Evolutionary conservation across 192 early-diverging fungal species (phyloP).

Genomic region (Coemansia sp.): DNA sequence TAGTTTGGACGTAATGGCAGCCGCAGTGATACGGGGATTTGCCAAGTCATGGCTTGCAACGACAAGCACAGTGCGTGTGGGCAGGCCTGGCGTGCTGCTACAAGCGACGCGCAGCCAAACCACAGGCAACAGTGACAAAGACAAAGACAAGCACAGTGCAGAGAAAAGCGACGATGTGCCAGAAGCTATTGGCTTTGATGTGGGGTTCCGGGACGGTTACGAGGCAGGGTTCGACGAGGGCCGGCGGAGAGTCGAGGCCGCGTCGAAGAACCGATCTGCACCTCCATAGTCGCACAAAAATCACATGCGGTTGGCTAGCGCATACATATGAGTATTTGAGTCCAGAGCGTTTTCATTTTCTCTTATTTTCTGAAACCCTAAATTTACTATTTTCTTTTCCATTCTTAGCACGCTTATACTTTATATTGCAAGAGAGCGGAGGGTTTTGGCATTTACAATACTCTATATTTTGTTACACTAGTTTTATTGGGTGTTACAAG

Average conservation of each 20-base stretch:
- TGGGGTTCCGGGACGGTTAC: conserved; percentile 51
- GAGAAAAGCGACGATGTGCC: neutral
- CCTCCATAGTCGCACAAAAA: neutral
- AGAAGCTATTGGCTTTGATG: conserved; percentile 32
- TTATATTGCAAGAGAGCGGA: neutral
- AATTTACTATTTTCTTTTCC: neutral
- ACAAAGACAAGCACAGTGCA: neutral
- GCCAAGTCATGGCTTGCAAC: neutral
- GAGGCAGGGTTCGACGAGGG: conserved; percentile 37
- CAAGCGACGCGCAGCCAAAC: neutral
- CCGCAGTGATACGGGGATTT: neutral
- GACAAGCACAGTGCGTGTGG: neutral
- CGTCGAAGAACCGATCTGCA: neutral
- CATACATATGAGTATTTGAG: neutral
- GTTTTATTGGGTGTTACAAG: neutral
- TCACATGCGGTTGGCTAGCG: too few species aligned
- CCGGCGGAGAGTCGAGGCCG: conserved; percentile 7
- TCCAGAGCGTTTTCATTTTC: neutral
- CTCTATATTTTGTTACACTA: neutral
- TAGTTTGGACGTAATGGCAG: neutral
- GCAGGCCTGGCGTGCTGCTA: neutral
- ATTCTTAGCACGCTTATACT: neutral
- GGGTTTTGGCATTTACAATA: neutral
- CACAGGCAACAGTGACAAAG: neutral
- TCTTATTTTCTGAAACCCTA: conserved; percentile 1